Percentiles rank a stretch among this genome's conserved stretches.
Evolutionary conservation across 2,329 filamentous ascomycete species (phyloP).

Genomic region (Zopfia rhizophila): DNA sequence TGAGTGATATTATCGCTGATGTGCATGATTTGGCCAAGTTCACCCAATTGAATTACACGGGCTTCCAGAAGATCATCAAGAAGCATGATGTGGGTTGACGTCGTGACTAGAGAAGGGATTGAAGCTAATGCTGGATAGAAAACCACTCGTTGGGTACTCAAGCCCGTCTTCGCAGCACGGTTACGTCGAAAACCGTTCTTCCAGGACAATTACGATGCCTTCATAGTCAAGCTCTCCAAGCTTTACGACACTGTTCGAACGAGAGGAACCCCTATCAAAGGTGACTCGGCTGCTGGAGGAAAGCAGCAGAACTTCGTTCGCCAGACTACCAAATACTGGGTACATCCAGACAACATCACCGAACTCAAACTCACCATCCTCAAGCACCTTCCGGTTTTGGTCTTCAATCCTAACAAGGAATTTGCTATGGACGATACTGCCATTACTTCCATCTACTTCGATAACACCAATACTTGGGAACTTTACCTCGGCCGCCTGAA

Average conservation of each 20-base stretch:
- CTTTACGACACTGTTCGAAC: conserved; percentile 96
- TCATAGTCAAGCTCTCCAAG: conserved; percentile 92
- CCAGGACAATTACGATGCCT: conserved; percentile 97
- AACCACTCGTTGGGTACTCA: conserved; percentile 91
- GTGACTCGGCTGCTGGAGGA: conserved; percentile 90
- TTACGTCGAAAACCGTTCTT: conserved; percentile 98
- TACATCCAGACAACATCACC: conserved; percentile 97
- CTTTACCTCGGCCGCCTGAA: conserved; percentile 93
- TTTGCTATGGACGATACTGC: conserved; percentile 91
- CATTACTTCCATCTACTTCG: conserved; percentile 98
- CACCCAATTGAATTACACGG: conserved; percentile 97
- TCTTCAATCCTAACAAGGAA: conserved; percentile 97
- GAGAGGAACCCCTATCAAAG: conserved; percentile 89
- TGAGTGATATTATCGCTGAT: conserved; percentile 98
- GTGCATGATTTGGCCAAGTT: conserved; percentile 98
- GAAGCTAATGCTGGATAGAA: conserved; percentile 68
- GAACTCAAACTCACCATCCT: conserved; percentile 97
- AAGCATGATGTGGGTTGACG: conserved; percentile 86
- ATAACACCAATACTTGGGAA: conserved; percentile 94
- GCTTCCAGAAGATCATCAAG: conserved; percentile 99
- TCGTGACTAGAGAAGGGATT: conserved; percentile 4
- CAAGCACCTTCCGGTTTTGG: conserved; percentile 95
- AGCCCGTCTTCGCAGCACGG: conserved; percentile 93
- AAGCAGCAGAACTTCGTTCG: conserved; percentile 95
- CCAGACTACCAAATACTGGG: conserved; percentile 99